Percentiles rank a stretch among this genome's conserved stretches.
These are phyloP conservation scores for Podaxis carcinomalis DNA, from an alignment of 768 basidiomycete species.

Conservation along the genomic window DNA sequence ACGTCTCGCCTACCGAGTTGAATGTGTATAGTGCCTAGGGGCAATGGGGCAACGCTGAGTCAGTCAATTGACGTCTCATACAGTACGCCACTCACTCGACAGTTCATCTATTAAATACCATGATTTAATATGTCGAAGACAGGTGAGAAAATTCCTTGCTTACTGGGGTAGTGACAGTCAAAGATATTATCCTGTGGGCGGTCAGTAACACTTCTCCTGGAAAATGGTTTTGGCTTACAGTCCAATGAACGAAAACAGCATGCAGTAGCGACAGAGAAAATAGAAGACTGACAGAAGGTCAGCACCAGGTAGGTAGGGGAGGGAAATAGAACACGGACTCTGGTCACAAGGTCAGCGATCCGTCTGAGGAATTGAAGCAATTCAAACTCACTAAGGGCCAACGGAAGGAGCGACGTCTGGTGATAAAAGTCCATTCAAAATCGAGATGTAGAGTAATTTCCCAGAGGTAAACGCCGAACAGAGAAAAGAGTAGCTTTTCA, in stretches of 20 bases:
- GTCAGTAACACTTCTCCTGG: neutral
- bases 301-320: slow-evolving; percentile 14
- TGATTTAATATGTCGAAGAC: slow-evolving; percentile 13
- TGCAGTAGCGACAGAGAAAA: slow-evolving; percentile 69
- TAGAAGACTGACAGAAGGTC: slow-evolving; percentile 43
- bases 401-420: slow-evolving; percentile 51
- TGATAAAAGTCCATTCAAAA: slow-evolving; percentile 67
- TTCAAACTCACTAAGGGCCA: slow-evolving; percentile 63
- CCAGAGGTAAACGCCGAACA: slow-evolving; percentile 67
- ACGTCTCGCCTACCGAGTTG: slow-evolving; percentile 46
- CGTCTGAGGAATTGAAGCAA: neutral
- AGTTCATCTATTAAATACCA: slow-evolving; percentile 44
- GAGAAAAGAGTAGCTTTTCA: slow-evolving; percentile 52
- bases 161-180: slow-evolving; percentile 47
- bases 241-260: slow-evolving; percentile 62
- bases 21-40: slow-evolving; percentile 59
- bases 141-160: slow-evolving; percentile 5
- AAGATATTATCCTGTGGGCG: slow-evolving; percentile 49
- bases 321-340: slow-evolving; percentile 14
- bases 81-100: slow-evolving; percentile 37
- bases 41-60: slow-evolving; percentile 7
- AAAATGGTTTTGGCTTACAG: slow-evolving; percentile 39
- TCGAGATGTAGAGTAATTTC: slow-evolving; percentile 58
- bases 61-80: neutral
- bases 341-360: neutral